Evolutionary conservation across 192 early-diverging fungal genomes (phyloP), one percentile per base, ranked within the genome.

Genomic region (Mortierella alpina): DNA sequence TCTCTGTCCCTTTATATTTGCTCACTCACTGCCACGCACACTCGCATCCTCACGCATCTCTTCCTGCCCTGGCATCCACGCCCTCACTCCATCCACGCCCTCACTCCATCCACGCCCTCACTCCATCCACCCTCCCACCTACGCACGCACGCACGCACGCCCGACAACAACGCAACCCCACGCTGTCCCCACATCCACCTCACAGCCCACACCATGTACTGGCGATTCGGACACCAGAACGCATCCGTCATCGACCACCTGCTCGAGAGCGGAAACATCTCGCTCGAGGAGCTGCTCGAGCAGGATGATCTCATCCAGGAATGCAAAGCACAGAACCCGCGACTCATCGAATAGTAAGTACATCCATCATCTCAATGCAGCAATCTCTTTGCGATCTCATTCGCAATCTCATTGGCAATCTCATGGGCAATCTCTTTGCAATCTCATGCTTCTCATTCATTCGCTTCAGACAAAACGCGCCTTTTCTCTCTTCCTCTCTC

Each of bases 281-380:
- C 94, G 14, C 86, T 98, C 45, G 94, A 96, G 55, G 97, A 98
- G 70, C 84, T 98, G 31, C 87, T 99, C 48, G 93, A 96, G 77
- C 96, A 98, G 65, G 91, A 95, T 69, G 96, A 96, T 84, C 84
- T 99, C 63, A 84, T 98, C 62, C 96, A 98, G 84, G 96, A 99
- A 87, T 91, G 94, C 77, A 97, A 97, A 77, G 88, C 91, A 49
- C 94, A 97, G 56, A 97, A 96, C 84, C 86, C 93, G 49, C 96
- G 94, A 80, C 89, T 99, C 23, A 86, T 99, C 58, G 91, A 96
- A 82, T 96, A 87, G 89, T 94, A 90, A 58, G 64, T 46, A 41
- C 49, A 6, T 61, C 47, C 49, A 6, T 61, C 59, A 18, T 61
- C 50, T 23, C 18, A 23, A n/a, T 66, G 63, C 22, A 59, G n/a